A percentile compares a stretch with the other conserved stretches of the same genome.
phyloP scores from a whole-genome alignment of 768 basidiomycete species.

The Russula compacta region DNA sequence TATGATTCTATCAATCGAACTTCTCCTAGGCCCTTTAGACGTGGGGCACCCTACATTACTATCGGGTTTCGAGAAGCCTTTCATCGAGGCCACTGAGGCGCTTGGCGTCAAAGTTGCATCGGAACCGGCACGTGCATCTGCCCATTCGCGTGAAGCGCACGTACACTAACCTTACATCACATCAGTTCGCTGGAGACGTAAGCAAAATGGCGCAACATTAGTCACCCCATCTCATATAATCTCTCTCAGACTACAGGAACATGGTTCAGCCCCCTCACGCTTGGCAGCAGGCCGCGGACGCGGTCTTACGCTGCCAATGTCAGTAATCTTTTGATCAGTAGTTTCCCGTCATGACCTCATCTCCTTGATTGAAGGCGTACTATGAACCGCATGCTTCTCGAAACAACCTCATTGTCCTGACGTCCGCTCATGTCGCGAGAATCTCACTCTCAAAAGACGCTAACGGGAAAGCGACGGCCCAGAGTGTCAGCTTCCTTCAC shows the following conservation, averaged over 20 bases:
- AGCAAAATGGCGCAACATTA: background rate
- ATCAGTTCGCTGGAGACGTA: slow-evolving; percentile 16
- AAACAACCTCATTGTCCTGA: slow-evolving; percentile 20
- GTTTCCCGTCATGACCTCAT: background rate
- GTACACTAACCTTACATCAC: background rate
- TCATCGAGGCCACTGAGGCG: background rate
- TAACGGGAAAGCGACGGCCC: background rate
- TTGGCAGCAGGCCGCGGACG: slow-evolving; percentile 1
- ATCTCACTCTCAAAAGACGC: background rate
- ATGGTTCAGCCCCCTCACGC: slow-evolving; percentile 7
- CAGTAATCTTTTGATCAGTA: background rate
- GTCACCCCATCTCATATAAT: background rate
- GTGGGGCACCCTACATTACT: background rate
- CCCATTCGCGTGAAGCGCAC: background rate
- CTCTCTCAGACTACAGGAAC: slow-evolving; percentile 6
- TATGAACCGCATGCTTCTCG: slow-evolving; percentile 21
- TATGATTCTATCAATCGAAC: background rate
- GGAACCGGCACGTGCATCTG: slow-evolving; percentile 2
- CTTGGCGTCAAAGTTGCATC: background rate
- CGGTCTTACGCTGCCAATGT: slow-evolving; percentile 16
- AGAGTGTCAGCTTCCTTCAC: slow-evolving; percentile 11
- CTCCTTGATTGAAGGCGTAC: slow-evolving; percentile 9
- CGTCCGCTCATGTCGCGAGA: slow-evolving; percentile 13
- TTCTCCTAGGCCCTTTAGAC: slow-evolving; percentile 7
- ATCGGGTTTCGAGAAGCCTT: slow-evolving; percentile 7